These are phyloP conservation scores for Entonaema liquescens DNA, from an alignment of 495 filamentous ascomycete genomes.

Conservation along the genomic window DNA sequence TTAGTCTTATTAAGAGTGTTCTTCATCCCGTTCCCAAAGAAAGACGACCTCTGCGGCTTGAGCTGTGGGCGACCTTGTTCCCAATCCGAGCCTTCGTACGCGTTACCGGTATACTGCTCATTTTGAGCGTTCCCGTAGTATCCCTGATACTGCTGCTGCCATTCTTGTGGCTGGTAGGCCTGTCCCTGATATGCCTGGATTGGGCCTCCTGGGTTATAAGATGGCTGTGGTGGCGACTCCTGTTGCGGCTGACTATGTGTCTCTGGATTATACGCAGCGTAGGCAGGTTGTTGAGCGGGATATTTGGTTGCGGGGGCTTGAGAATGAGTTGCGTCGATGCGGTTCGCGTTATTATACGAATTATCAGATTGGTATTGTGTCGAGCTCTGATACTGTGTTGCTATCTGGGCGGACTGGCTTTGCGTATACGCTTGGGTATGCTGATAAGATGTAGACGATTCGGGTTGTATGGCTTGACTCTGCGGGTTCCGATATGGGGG, in stretches of 20 bases:
- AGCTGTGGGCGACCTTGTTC: slow-evolving; percentile 33
- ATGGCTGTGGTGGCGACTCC: slow-evolving; percentile 8
- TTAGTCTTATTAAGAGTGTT: slow-evolving; percentile 44
- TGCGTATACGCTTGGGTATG: slow-evolving; percentile 29
- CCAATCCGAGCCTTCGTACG: slow-evolving; percentile 29
- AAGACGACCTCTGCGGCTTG: slow-evolving; percentile 42
- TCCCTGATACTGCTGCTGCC: slow-evolving; percentile 38
- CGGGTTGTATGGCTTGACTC: slow-evolving; percentile 4
- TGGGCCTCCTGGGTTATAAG: slow-evolving; percentile 13
- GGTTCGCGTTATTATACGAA: slow-evolving; percentile 25
- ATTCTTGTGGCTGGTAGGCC: slow-evolving; percentile 37
- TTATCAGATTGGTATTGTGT: slow-evolving; percentile 27
- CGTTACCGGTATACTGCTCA: slow-evolving; percentile 27
- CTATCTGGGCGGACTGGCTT: slow-evolving; percentile 25
- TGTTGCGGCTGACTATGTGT: slow-evolving; percentile 23
- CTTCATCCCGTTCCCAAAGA: slow-evolving; percentile 43
- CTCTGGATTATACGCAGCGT: slow-evolving; percentile 40
- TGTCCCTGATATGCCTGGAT: slow-evolving; percentile 22
- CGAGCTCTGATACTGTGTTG: slow-evolving; percentile 20
- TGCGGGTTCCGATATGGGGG: slow-evolving; percentile 15
- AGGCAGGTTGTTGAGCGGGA: slow-evolving; percentile 26
- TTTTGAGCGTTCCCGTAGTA: slow-evolving; percentile 30
- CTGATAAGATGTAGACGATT: slow-evolving; percentile 29
- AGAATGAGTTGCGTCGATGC: slow-evolving; percentile 6
- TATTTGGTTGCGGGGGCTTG: slow-evolving; percentile 26